Evolutionary conservation across 768 basidiomycete genomes (phyloP), one percentile per base, ranked within the genome.

Genomic region (Macrolepiota dolichaula): DNA sequence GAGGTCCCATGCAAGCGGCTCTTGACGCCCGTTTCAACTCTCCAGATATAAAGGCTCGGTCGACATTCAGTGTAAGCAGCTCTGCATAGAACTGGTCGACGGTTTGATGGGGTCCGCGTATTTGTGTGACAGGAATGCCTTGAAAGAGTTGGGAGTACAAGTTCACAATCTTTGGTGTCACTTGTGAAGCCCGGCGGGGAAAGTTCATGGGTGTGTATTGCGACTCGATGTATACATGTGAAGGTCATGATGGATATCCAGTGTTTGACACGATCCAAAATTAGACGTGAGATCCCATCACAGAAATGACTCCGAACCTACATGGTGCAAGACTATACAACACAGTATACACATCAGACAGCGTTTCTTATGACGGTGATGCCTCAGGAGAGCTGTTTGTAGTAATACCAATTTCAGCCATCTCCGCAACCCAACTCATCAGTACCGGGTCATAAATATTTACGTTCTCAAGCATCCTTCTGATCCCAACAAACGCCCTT

Each of bases 401-500:
- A 42, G 60, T 59, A 22, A 67, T 55, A 32, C 65, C 67, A 68
- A 73, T 59, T 56, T 73, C 70, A 15, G 70, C 59, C 74, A 77
- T 76, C 81, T 84, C 74, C 4, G 70, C 70, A 22, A 78, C 66
- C 78, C 76, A 78, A 46, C 73, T 66, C 75, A 76, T 77, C 38
- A 78, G 62, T 0, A 73, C 73, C 49, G 89, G 85, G 66, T 92
- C 88, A 52, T 79, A 79, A 59, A 92, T 81, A 66, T 81, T 77
- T 13, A 94, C 84, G 35, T 78, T 80, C 63, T 88, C 84, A 74
- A 94, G 66, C 65, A 87, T 75, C 61, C 76, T 79, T 63, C 87
- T 73, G 27, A 84, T 78, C 11, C 82, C 79, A 27, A 81, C 73
- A 66, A 94, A 96, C 11, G 89, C 91, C 66, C 80, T 85, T 64